Evolutionary conservation across 148 eudicot genomes (phyloP), one percentile per base, ranked within the genome.

Genomic region (Silene uniflora): DNA sequence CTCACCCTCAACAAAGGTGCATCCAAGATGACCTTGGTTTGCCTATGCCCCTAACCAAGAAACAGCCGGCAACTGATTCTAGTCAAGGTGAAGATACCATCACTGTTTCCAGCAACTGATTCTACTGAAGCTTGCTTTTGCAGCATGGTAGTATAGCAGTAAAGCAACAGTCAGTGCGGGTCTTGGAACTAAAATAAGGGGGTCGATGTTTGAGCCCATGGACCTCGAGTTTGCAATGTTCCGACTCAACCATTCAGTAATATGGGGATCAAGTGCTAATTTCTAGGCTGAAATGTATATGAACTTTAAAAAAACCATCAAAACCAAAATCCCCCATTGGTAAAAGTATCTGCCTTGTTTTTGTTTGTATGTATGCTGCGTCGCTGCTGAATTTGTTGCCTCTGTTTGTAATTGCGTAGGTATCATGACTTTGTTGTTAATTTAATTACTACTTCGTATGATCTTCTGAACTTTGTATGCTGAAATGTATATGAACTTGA

Each of bases 1-100:
- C 91, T 14, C 96, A 92, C 81, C 97, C 99, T 62, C 99, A 91
- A 71, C 99, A 95, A 62, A 91, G 99, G 7, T 88, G 96, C 76
- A 73, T 86, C 12, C 97, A 95, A 85, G 99, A 95, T 74, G 90
- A 90, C 72, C 55, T 90, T 39, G 87, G 83, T 64, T 17, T 92
- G 63, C 99, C 99, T 73, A 87, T 81, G 82, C 64, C 91, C 27
- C 85, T 95, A n/a, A 55, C 78, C 3, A 92, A 85, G 80, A 95
- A 89, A 86, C 76, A 84, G 24, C 85, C 90, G 1, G 44, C 85
- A 6, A 62, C 77, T 18, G 96, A 86, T 54, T 8, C 86, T 19
- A 68, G 72, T 44, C 85, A 78, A 70, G 86, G 78, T 60, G 90
- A 91, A 44, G 96, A 85, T 62, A 68, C 23, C 56, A 85, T 84